Percentiles rank a stretch among this genome's conserved stretches.
phyloP scores from a whole-genome alignment of 2,329 filamentous ascomycete genomes.

The Fusarium sp. region DNA sequence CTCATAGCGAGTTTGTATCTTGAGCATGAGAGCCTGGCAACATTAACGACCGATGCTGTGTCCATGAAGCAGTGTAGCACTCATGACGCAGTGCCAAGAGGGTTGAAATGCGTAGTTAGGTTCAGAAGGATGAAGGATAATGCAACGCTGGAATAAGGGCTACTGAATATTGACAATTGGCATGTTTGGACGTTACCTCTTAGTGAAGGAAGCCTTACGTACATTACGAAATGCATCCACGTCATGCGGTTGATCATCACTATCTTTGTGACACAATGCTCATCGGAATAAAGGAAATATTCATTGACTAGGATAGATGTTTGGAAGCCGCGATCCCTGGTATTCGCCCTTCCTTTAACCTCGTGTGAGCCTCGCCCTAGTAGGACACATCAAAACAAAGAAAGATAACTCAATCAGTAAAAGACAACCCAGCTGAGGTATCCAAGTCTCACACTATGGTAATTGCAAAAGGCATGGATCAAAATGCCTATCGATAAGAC shows the following conservation, averaged over 20 bases:
- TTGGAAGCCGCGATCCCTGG: accelerated
- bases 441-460: not conserved
- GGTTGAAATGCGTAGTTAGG: not conserved
- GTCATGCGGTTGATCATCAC: not conserved
- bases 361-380: not conserved
- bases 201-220: not conserved
- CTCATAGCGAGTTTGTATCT: not conserved
- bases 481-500: not conserved
- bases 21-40: not conserved
- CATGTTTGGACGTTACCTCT: accelerated
- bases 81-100: not conserved
- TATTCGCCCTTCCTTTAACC: not conserved
- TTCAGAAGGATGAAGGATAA: not conserved
- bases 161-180: not conserved
- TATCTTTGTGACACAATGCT: accelerated
- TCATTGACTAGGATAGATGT: accelerated
- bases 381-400: not conserved
- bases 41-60: accelerated
- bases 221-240: no score
- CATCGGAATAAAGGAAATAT: no score
- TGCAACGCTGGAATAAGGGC: accelerated
- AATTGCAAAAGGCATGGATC: not conserved
- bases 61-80: not conserved
- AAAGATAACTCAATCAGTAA: not conserved
- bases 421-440: not conserved